Percentiles rank a stretch among this genome's conserved stretches.
Conservation (phyloP, 2,329 filamentous ascomycete genomes). For the Cercospora berteroae region DNA sequence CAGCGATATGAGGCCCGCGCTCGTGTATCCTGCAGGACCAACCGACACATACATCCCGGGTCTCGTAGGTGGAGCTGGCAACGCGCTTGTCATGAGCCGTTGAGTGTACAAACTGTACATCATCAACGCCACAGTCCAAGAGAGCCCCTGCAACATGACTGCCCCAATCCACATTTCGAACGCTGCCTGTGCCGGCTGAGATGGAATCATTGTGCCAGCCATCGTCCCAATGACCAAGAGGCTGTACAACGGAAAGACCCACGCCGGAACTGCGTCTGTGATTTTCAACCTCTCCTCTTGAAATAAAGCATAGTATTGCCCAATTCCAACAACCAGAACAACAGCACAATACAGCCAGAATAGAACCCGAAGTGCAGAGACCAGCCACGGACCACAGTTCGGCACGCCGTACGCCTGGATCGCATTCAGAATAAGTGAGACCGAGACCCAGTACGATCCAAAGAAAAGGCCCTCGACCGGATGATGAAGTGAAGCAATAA, state of each 20-base stretch:
- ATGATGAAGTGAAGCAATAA: slow-evolving; percentile 62
- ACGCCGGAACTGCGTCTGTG: not conserved
- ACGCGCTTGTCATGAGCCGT: slow-evolving; percentile 42
- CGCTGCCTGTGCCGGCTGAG: slow-evolving; percentile 44
- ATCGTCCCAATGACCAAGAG: not conserved
- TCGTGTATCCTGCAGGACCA: slow-evolving; percentile 47
- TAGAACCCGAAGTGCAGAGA: not conserved
- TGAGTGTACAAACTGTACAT: slow-evolving; percentile 48
- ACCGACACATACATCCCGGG: slow-evolving; percentile 56
- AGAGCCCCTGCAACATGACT: slow-evolving; percentile 47
- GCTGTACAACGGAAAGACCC: not conserved
- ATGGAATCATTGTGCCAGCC: slow-evolving; percentile 1
- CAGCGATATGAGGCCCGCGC: slow-evolving; percentile 49
- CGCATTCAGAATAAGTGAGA: slow-evolving; percentile 66
- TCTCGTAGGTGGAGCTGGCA: slow-evolving; percentile 45
- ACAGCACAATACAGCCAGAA: not conserved
- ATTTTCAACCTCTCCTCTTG: not conserved
- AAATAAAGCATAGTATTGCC: not conserved
- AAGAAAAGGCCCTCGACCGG: slow-evolving; percentile 70
- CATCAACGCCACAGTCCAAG: slow-evolving; percentile 46
- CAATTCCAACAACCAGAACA: not conserved
- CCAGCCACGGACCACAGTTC: not conserved
- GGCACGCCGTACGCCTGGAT: slow-evolving; percentile 37
- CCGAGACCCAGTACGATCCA: slow-evolving; percentile 67
- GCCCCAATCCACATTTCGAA: slow-evolving; percentile 46